A percentile compares a stretch with the other conserved stretches of the same genome.
phyloP scores from a whole-genome alignment of 768 basidiomycete species.

The Calocybe cyanea region DNA sequence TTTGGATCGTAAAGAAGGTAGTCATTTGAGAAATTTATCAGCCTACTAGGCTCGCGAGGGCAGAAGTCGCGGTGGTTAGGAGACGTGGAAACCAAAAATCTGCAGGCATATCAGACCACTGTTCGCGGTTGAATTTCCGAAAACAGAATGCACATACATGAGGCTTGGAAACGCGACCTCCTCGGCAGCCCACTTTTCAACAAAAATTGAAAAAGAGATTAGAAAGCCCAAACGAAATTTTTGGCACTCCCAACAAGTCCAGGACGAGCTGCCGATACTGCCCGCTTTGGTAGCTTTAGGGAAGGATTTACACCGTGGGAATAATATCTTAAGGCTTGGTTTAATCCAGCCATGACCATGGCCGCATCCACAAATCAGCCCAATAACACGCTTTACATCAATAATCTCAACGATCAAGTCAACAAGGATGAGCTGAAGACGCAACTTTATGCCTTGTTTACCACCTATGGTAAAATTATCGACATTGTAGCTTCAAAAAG shows the following conservation, averaged over 20 bases:
- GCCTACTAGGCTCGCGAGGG: conserved; percentile 20
- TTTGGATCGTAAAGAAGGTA: conserved; percentile 20
- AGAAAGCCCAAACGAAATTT: too few species aligned
- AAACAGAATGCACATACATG: neutral
- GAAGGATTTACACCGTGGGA: conserved; percentile 16
- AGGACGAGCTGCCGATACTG: too few species aligned
- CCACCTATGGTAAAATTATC: conserved; percentile 89
- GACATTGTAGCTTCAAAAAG: conserved; percentile 90
- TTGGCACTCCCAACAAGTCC: too few species aligned
- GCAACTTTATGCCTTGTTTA: conserved; percentile 86
- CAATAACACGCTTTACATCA: conserved; percentile 85
- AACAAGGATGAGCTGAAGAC: conserved; percentile 85
- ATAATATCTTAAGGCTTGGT: conserved; percentile 12
- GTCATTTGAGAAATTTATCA: conserved; percentile 15
- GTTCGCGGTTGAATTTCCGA: neutral
- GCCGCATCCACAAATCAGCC: conserved; percentile 64
- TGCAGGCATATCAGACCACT: conserved; percentile 13
- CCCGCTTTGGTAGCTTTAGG: too few species aligned
- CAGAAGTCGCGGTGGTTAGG: neutral
- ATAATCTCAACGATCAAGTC: conserved; percentile 90
- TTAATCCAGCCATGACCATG: conserved; percentile 25
- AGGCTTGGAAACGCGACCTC: neutral
- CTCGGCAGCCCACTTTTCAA: too few species aligned
- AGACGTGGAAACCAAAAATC: conserved; percentile 7
- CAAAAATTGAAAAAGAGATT: neutral